phyloP scores from a whole-genome alignment of 73 alveolate species.

The Tetrahymena thermophila region DNA sequence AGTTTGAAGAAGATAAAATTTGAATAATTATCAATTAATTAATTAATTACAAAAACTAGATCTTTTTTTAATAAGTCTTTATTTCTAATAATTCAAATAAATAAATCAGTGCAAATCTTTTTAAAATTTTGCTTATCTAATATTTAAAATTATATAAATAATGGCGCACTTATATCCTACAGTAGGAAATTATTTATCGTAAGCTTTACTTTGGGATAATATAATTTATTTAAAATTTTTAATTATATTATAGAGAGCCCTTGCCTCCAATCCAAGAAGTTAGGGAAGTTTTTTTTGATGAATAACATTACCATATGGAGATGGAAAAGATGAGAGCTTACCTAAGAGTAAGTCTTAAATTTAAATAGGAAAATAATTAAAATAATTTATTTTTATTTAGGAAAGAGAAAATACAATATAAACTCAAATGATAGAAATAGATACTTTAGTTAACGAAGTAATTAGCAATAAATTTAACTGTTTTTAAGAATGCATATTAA shows the following conservation, averaged over 20 bases:
- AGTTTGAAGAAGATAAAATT: not conserved
- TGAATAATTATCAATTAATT: no score
- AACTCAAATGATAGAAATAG: not conserved
- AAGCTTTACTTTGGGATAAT: not conserved
- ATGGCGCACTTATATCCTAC: not conserved
- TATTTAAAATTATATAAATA: no score
- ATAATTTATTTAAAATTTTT: not conserved
- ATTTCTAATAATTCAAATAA: no score
- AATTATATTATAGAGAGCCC: not conserved
- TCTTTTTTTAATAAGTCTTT: not conserved
- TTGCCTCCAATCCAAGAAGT: not conserved
- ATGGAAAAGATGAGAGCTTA: slow-evolving; percentile 1
- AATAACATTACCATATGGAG: not conserved
- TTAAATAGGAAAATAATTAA: not conserved
- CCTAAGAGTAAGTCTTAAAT: not conserved
- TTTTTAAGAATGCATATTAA: not conserved
- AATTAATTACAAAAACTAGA: not conserved
- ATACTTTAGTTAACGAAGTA: not conserved
- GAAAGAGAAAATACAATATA: not conserved
- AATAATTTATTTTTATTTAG: not conserved
- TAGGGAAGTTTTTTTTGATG: not conserved
- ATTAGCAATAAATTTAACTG: not conserved
- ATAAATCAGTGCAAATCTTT: not conserved
- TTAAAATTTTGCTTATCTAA: no score
- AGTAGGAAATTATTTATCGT: not conserved